Evolutionary conservation across 495 filamentous ascomycete genomes (phyloP).

Genomic region (Trichocladium antarcticum): DNA sequence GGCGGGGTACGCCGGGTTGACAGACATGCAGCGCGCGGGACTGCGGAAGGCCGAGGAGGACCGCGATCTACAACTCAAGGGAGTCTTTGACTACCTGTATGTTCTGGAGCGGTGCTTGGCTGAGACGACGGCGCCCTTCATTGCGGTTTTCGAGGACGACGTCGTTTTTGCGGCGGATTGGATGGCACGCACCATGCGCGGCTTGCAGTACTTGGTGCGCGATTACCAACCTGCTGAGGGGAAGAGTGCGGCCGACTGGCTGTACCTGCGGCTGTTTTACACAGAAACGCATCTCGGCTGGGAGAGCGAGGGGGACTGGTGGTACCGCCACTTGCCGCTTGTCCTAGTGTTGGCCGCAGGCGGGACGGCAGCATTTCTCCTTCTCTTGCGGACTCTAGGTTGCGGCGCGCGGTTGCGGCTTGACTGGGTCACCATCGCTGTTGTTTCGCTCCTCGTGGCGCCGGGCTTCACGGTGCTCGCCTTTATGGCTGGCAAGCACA

Average conservation of each 20-base stretch:
- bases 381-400: neutral
- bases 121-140: constrained; percentile 32
- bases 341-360: neutral
- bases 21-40: constrained; percentile 14
- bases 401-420: constrained; percentile 13
- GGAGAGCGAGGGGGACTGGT: constrained; percentile 6
- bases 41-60: constrained; percentile 16
- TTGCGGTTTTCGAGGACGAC: constrained; percentile 41
- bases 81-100: constrained; percentile 37
- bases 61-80: constrained; percentile 23
- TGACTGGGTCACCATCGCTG: constrained; percentile 28
- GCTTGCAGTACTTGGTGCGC: constrained; percentile 24
- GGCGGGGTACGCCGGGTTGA: constrained; percentile 12
- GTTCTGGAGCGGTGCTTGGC: constrained; percentile 30
- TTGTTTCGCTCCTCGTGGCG: constrained; percentile 29
- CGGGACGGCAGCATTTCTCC: neutral
- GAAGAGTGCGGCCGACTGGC: constrained; percentile 22
- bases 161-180: constrained; percentile 40
- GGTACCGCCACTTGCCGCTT: constrained; percentile 3
- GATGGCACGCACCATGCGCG: constrained; percentile 33
- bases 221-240: constrained; percentile 14
- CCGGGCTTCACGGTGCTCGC: constrained; percentile 31
- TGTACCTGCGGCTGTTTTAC: constrained; percentile 43
- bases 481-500: constrained; percentile 39
- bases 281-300: constrained; percentile 24